These are phyloP conservation scores for Colletotrichum limetticola DNA, from an alignment of 2,329 filamentous ascomycete genomes.

Conservation along the genomic window DNA sequence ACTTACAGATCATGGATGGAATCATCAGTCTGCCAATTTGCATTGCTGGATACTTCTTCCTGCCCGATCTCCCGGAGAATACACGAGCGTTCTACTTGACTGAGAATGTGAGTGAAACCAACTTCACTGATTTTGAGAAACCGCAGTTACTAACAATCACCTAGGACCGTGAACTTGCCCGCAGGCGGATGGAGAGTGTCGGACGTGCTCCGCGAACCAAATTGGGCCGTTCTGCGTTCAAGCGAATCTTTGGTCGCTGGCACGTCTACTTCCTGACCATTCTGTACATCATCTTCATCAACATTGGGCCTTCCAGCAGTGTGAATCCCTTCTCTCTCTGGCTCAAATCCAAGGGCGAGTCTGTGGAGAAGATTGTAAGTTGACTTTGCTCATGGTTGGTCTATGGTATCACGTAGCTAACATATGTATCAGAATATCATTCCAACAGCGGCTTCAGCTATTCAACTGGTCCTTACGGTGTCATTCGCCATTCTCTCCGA, in stretches of 20 bases:
- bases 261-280: slow-evolving; percentile 49
- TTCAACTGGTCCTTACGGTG: slow-evolving; percentile 28
- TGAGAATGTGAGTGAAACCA: not conserved
- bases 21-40: slow-evolving; percentile 54
- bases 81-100: slow-evolving; percentile 43
- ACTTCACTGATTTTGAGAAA: too few relatives aligned
- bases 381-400: slow-evolving; percentile 43
- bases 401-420: too few relatives aligned
- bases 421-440: slow-evolving; percentile 21
- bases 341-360: slow-evolving; percentile 54
- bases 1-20: slow-evolving; percentile 51
- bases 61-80: slow-evolving; percentile 46
- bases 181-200: slow-evolving; percentile 45
- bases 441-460: slow-evolving; percentile 25
- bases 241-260: slow-evolving; percentile 40
- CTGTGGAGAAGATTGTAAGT: slow-evolving; percentile 62
- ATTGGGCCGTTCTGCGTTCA: slow-evolving; percentile 51
- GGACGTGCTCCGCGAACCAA: slow-evolving; percentile 62
- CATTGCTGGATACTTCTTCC: slow-evolving; percentile 49
- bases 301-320: slow-evolving; percentile 53
- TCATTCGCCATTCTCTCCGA: slow-evolving; percentile 29
- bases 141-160: not conserved
- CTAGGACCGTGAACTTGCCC: slow-evolving; percentile 19
- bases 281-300: slow-evolving; percentile 58
- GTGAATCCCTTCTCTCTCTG: slow-evolving; percentile 51